phyloP scores from a whole-genome alignment of 2,329 filamentous ascomycete genomes.

The Scedosporium apiospermum region DNA sequence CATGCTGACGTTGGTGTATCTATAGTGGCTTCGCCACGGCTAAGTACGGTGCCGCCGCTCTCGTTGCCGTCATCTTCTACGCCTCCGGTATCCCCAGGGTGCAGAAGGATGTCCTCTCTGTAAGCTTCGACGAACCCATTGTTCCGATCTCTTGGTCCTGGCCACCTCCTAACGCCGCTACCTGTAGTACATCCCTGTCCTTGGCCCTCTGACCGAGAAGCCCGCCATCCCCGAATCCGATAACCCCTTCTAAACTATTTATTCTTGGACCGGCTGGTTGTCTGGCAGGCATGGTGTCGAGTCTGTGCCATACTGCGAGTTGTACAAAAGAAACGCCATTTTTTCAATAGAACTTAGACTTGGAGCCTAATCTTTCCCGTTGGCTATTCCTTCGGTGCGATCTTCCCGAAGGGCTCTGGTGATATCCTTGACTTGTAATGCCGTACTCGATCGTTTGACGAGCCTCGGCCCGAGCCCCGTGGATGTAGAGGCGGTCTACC shows the following conservation, averaged over 20 bases:
- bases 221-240: conserved; percentile 46
- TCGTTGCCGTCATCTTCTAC: conserved; percentile 49
- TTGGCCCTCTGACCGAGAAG: conserved; percentile 41
- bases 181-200: conserved; percentile 43
- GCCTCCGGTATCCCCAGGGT: conserved; percentile 53
- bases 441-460: no score
- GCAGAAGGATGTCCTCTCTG: conserved; percentile 48
- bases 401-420: no score
- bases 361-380: background rate
- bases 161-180: conserved; percentile 14
- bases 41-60: conserved; percentile 47
- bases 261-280: background rate
- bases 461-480: no score
- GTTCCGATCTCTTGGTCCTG: background rate
- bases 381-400: background rate
- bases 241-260: conserved; percentile 37
- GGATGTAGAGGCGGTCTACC: no score
- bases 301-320: background rate
- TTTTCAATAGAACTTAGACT: conserved; percentile 5
- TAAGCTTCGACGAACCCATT: conserved; percentile 19
- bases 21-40: conserved; percentile 41
- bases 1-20: background rate
- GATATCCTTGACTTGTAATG: no score
- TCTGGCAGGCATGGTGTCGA: background rate
- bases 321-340: conserved; percentile 2